phyloP scores from a whole-genome alignment of 768 basidiomycete species.

The Mycena capillaripes region DNA sequence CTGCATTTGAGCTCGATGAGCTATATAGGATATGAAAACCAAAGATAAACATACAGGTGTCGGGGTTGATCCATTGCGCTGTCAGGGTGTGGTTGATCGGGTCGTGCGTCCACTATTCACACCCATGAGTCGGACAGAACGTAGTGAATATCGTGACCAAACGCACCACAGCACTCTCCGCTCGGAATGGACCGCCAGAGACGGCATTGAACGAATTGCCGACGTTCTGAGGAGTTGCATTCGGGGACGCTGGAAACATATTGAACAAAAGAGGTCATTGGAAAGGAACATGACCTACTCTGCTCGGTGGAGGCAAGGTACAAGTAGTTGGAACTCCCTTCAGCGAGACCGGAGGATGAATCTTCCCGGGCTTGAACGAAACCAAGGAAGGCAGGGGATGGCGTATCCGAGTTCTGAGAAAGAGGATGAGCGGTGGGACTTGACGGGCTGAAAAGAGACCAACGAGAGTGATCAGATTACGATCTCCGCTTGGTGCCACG shows the following conservation, averaged over 20 bases:
- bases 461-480: slow-evolving; percentile 16
- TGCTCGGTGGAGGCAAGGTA: slow-evolving; percentile 33
- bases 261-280: neutral
- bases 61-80: slow-evolving; percentile 42
- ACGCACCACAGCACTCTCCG: slow-evolving; percentile 39
- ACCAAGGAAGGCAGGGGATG: slow-evolving; percentile 36
- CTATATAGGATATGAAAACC: neutral
- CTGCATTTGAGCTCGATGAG: neutral
- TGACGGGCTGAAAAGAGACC: neutral
- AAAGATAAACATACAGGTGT: slow-evolving; percentile 31
- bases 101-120: slow-evolving; percentile 39
- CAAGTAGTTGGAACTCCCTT: slow-evolving; percentile 29
- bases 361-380: slow-evolving; percentile 40
- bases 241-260: slow-evolving; percentile 19
- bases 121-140: neutral
- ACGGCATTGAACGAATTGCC: slow-evolving; percentile 22
- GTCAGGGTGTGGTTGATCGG: slow-evolving; percentile 19
- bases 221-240: slow-evolving; percentile 25
- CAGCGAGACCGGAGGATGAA: slow-evolving; percentile 26
- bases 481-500: slow-evolving; percentile 8
- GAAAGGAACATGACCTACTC: slow-evolving; percentile 31
- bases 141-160: too few relatives aligned
- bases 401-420: slow-evolving; percentile 34
- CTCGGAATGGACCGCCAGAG: neutral
- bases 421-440: neutral